Conservation (phyloP, 305 asterid genomes). For the Solanum aculeatissimum region DNA sequence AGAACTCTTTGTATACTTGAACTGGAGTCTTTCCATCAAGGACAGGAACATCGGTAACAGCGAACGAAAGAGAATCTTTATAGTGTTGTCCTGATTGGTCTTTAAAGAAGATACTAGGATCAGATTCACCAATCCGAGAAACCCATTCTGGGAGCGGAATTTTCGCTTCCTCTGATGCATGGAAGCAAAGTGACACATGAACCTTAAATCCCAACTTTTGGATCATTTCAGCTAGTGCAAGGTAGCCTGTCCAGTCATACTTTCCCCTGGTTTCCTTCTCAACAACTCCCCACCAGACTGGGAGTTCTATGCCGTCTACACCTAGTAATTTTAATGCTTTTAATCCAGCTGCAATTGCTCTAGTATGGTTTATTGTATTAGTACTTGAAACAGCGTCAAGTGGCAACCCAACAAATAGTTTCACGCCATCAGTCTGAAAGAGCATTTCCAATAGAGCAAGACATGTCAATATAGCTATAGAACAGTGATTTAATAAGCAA, state of each 20-base stretch:
- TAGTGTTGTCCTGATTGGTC: constrained; percentile 51
- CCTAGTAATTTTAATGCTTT: constrained; percentile 78
- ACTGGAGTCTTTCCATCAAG: constrained; percentile 75
- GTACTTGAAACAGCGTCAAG: constrained; percentile 53
- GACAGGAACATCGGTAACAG: constrained; percentile 64
- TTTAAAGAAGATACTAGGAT: constrained; percentile 45
- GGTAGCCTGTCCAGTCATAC: constrained; percentile 68
- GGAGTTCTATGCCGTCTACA: constrained; percentile 84
- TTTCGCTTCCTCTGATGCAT: constrained; percentile 36
- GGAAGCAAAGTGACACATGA: constrained; percentile 71
- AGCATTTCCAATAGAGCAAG: background rate
- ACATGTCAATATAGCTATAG: background rate
- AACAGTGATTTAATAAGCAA: background rate
- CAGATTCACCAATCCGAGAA: constrained; percentile 47
- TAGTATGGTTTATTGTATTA: constrained; percentile 40
- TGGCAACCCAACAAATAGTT: constrained; percentile 72
- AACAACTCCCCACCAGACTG: constrained; percentile 85
- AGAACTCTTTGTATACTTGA: constrained; percentile 50
- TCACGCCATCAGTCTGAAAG: constrained; percentile 40
- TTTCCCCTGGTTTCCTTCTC: constrained; percentile 59
- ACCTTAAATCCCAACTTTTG: constrained; percentile 53
- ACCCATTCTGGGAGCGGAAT: constrained; percentile 74
- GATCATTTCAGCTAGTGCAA: constrained; percentile 51
- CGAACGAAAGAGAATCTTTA: constrained; percentile 55
- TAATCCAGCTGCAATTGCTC: constrained; percentile 72